Percentiles rank a stretch among this genome's conserved stretches.
Evolutionary conservation across 768 basidiomycete species (phyloP).

Genomic region (Macrocybe gigantea): DNA sequence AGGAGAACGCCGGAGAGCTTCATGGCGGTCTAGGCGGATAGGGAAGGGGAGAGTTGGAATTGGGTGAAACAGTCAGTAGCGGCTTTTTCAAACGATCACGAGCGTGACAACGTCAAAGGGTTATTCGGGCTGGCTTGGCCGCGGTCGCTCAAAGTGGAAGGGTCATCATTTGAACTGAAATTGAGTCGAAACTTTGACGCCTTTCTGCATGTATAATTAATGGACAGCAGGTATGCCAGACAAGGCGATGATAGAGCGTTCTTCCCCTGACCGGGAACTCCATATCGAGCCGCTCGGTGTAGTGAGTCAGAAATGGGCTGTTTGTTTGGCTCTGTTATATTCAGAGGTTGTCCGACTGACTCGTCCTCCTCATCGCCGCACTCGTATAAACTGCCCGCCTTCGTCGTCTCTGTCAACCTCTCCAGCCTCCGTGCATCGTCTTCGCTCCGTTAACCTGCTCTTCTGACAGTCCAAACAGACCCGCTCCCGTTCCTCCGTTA

Average conservation of each 20-base stretch:
- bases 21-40: constrained; percentile 24
- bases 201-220: no score
- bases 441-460: neutral
- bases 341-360: neutral
- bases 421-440: neutral
- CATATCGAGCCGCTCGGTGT: neutral
- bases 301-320: neutral
- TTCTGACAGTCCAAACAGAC: neutral
- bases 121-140: no score
- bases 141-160: no score
- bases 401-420: neutral
- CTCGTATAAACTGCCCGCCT: neutral
- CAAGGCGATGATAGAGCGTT: no score
- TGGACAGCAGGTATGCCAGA: no score
- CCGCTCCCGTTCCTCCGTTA: constrained; percentile 17
- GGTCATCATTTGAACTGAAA: neutral
- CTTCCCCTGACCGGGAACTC: no score
- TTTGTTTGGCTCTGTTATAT: neutral
- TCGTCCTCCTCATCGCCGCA: neutral
- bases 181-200: no score
- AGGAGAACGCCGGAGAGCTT: constrained; percentile 31
- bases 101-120: constrained; percentile 6
- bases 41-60: constrained; percentile 6
- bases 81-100: constrained; percentile 7
- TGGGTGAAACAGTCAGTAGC: constrained; percentile 4